Base-by-base conservation (phyloP, 2,329 filamentous ascomycete species). In the Botrytis fragariae region DNA sequence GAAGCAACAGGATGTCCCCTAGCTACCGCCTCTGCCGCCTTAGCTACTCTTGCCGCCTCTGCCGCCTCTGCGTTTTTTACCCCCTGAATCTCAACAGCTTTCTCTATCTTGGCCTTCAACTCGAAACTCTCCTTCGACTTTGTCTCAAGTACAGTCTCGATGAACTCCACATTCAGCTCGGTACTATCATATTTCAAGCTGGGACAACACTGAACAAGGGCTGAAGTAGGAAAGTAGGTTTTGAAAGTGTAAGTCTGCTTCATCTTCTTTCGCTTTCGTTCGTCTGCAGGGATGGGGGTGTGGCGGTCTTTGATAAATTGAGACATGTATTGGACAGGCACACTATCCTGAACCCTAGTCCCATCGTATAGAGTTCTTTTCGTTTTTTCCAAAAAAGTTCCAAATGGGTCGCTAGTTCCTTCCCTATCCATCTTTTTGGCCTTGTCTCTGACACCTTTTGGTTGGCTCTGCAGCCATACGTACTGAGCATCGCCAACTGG, bases 351-450 rank as follows among this genome's bases (percentile, higher is more conserved):
- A 8, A 2, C 3, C 22, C 0, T 8, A 25, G 2, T 14, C 35
- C 51, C n/a, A n/a, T 18, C 9, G 10, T 5, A 2, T 1, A 35
- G 9, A 25, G 7, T 25, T 35, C 0, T 35, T 1, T 1, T 12
- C 7, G 10, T 2, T 22, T 16, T 25, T 35, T 35, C 29, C n/a
- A 25, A 16, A 25, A 3, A 25, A 29, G 18, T 54, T 37, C 39
- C 39, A 29, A 44, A 14, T 4, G 0, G 18, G 25, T 5, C 8
- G n/a, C 39, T 25, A 10, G 3, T 10, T 32, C 37, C 39, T 0
- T 14, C 9, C 12, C 3, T 3, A 12, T 44, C 39, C 9, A 2
- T 0, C 0, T 10, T 4, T 22, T 2, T 2, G 9, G 6, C 22
- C 1, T 20, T 3, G 1, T 39, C 5, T 16, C 37, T 37, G 3